A percentile compares a stretch with the other conserved stretches of the same genome.
Conservation (phyloP, 148 eudicot species). For the Limonium bicolor region DNA sequence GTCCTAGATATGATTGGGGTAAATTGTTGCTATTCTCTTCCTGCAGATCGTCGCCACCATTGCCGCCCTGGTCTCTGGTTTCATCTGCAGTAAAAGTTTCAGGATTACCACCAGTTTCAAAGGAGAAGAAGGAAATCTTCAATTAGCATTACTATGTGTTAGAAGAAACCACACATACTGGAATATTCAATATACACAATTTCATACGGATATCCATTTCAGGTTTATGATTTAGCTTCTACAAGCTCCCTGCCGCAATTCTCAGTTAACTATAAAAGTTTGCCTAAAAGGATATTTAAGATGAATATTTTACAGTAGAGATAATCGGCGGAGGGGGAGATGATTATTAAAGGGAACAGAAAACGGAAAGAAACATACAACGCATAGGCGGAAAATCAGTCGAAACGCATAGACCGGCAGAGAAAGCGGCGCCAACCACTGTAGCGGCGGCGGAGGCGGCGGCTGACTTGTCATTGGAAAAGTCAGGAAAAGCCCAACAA, state of each 20-base stretch:
- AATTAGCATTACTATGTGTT: no score
- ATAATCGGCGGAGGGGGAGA: conserved; percentile 1
- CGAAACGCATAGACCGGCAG: conserved; percentile 7
- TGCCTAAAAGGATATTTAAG: neutral
- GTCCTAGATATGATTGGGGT: conserved; percentile 17
- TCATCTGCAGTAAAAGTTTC: conserved; percentile 20
- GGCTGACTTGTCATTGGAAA: conserved; percentile 9
- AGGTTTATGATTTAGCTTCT: no score
- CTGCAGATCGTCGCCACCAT: conserved; percentile 12
- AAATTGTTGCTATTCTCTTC: conserved; percentile 23
- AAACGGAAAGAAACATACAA: conserved; percentile 20
- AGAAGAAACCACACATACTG: no score
- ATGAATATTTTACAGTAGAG: no score
- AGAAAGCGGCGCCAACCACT: no score
- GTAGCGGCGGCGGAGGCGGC: conserved; percentile 3
- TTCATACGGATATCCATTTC: no score
- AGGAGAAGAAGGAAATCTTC: neutral
- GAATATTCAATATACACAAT: no score
- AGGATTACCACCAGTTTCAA: conserved; percentile 13
- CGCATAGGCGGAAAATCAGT: conserved; percentile 16
- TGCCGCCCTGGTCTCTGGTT: conserved; percentile 8
- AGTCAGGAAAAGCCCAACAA: conserved; percentile 47
- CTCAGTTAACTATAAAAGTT: neutral
- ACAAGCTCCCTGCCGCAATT: no score
- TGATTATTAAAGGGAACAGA: neutral